phyloP scores from a whole-genome alignment of 2,329 filamentous ascomycete species.

The Aureobasidium sp. region DNA sequence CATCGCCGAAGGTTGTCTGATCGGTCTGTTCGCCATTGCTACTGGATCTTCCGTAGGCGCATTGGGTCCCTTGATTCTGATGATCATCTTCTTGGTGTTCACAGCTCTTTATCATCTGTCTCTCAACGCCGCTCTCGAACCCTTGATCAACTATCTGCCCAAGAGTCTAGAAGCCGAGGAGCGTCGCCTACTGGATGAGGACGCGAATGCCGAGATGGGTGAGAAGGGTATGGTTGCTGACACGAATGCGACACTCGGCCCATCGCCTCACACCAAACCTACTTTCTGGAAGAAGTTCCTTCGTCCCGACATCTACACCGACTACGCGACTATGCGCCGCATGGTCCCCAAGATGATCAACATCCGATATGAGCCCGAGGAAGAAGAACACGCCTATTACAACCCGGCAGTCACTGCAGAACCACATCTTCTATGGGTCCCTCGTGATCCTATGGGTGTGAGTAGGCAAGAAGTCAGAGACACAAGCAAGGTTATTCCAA shows the following conservation, averaged over 20 bases:
- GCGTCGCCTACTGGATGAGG: slow-evolving; percentile 26
- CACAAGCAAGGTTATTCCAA: slow-evolving; percentile 60
- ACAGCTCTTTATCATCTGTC: slow-evolving; percentile 67
- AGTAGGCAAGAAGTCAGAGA: slow-evolving; percentile 75
- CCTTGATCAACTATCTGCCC: slow-evolving; percentile 70
- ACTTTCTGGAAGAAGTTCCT: slow-evolving; percentile 54
- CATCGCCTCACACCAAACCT: slow-evolving; percentile 39
- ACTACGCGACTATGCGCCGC: slow-evolving; percentile 61
- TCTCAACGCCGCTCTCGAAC: slow-evolving; percentile 63
- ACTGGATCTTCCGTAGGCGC: slow-evolving; percentile 41
- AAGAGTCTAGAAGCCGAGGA: slow-evolving; percentile 31
- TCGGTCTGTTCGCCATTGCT: slow-evolving; percentile 69
- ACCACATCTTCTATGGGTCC: slow-evolving; percentile 74
- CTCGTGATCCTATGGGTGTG: slow-evolving; percentile 63
- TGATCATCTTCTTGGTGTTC: slow-evolving; percentile 68
- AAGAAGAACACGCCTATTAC: slow-evolving; percentile 61
- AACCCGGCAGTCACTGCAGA: slow-evolving; percentile 58
- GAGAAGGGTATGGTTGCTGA: slow-evolving; percentile 25
- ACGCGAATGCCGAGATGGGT: slow-evolving; percentile 22
- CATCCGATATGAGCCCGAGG: slow-evolving; percentile 52
- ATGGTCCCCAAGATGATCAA: slow-evolving; percentile 54
- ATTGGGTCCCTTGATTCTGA: slow-evolving; percentile 61
- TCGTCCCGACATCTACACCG: slow-evolving; percentile 66
- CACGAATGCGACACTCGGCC: slow-evolving; percentile 28
- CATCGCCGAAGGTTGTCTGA: slow-evolving; percentile 69